A percentile compares a stretch with the other conserved stretches of the same genome.
phyloP scores from a whole-genome alignment of 78 protist genomes.

The Dictyostelium firmibasis region DNA sequence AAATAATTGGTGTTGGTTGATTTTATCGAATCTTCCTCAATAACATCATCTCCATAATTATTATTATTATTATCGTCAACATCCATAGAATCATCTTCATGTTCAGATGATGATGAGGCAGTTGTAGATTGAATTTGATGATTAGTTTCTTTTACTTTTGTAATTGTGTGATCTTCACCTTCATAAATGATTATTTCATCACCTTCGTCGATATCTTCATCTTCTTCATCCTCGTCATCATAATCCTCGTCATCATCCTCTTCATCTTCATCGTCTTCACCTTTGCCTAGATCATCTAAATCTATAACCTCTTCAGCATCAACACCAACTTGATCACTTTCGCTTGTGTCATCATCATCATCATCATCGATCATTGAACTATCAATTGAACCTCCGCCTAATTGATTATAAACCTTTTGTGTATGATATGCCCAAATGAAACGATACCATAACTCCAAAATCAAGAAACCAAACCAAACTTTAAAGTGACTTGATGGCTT shows the following conservation, averaged over 20 bases:
- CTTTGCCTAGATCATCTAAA: not conserved
- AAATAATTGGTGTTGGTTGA: not conserved
- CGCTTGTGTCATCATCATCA: not conserved
- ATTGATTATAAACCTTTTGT: conserved; percentile 1
- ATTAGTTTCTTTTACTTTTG: not conserved
- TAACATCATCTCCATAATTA: not conserved
- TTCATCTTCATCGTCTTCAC: conserved; percentile 6
- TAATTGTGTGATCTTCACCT: not conserved
- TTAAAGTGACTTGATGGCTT: not conserved
- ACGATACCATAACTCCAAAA: conserved; percentile 61
- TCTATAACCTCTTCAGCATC: not conserved
- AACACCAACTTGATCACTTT: not conserved
- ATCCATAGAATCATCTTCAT: conserved; percentile 7
- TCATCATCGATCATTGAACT: not conserved
- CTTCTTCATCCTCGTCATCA: not conserved
- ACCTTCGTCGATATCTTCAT: not conserved
- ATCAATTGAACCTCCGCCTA: not conserved
- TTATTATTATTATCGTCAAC: no score
- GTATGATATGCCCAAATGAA: conserved; percentile 71
- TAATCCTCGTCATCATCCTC: not conserved
- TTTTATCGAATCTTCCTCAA: not conserved
- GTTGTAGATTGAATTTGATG: not conserved
- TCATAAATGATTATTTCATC: not conserved
- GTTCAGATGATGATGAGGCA: not conserved
- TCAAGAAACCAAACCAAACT: conserved; percentile 46